Base-by-base conservation (phyloP, 2,329 filamentous ascomycete species). In the Colletotrichum falcatum region DNA sequence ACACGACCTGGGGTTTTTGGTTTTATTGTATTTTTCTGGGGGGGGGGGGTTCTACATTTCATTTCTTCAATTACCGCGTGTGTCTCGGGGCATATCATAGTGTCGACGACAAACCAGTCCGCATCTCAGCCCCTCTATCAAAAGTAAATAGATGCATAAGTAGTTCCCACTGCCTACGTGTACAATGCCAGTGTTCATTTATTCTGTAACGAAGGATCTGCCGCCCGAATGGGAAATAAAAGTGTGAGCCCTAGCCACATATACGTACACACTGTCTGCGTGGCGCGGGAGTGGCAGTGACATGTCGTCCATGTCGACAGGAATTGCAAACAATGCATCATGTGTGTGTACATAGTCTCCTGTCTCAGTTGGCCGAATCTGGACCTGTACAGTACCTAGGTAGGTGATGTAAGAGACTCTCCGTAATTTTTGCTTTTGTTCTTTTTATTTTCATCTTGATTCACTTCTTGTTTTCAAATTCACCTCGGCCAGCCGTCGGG, bases 401-500 rank as follows among this genome's bases (percentile, higher is more conserved):
- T 42, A 44, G 9, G 26, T 20, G 26, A 30, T n/a, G n/a, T n/a
- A n/a, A n/a, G n/a, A n/a, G n/a, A n/a, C 35, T 39, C 26, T 58
- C 23, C 54, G 11, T 58, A 42, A 23, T 42, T 42, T 48, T 2
- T 35, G 6, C 3, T 48, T 26, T 23, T 26, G 30, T 14, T 16
- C 20, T 35, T 26, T 23, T 46, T 11, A 42, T 8, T 20, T 7
- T 42, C 6, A 11, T n/a, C 3, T 46, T 1, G n/a, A 4, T 23
- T 46, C n/a, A 9, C 1, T 23, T 46, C 12, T 7, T 42, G 18
- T 46, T 46, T 46, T 53, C 18, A 44, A 2, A 44, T 51, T 61
- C 30, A 39, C 46, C n/a, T 61, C 44, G 39, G 59, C 44, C n/a
- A 61, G 42, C 23, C 44, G 30, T 37, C 49, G 42, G n/a, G 5